phyloP scores from a whole-genome alignment of 768 basidiomycete genomes.

The Rhodotorula graminis region DNA sequence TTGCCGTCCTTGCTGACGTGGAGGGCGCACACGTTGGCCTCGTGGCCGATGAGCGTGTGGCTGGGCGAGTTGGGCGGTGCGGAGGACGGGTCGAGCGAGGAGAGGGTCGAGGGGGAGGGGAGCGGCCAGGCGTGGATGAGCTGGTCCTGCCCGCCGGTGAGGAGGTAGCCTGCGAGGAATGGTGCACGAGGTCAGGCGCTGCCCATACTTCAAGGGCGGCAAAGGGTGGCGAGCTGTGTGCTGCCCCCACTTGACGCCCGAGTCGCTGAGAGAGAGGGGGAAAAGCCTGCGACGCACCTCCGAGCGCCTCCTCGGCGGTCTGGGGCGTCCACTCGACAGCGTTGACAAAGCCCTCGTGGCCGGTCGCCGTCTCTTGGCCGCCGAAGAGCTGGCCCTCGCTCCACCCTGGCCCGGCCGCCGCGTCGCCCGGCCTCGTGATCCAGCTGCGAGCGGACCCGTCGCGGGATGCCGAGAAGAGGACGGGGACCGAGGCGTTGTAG shows the following conservation, averaged over 20 bases:
- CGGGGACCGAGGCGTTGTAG: neutral
- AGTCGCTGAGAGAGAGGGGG: rapidly evolving
- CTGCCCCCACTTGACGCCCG: neutral
- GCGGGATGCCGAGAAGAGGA: constrained; percentile 19
- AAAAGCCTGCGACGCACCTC: neutral
- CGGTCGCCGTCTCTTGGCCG: neutral
- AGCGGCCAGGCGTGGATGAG: constrained; percentile 68
- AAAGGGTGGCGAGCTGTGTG: too few relatives aligned
- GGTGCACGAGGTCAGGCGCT: neutral
- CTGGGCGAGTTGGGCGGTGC: constrained; percentile 63
- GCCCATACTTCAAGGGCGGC: too few relatives aligned
- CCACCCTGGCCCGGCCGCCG: constrained; percentile 1
- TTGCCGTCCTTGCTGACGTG: constrained; percentile 61
- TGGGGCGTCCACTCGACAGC: constrained; percentile 30
- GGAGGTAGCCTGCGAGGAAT: constrained; percentile 61
- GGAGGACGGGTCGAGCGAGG: constrained; percentile 53
- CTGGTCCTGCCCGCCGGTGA: constrained; percentile 83
- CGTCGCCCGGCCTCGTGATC: neutral
- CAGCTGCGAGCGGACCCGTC: neutral
- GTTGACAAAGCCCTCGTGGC: constrained; percentile 33
- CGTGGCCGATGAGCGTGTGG: constrained; percentile 80
- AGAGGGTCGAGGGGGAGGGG: constrained; percentile 40
- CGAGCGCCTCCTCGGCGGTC: neutral
- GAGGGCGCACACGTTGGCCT: constrained; percentile 81
- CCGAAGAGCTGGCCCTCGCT: constrained; percentile 11